Percentiles rank a stretch among this genome's conserved stretches.
Evolutionary conservation across 2,329 filamentous ascomycete species (phyloP).

Genomic region (Pseudophaeomoniella oleicola): DNA sequence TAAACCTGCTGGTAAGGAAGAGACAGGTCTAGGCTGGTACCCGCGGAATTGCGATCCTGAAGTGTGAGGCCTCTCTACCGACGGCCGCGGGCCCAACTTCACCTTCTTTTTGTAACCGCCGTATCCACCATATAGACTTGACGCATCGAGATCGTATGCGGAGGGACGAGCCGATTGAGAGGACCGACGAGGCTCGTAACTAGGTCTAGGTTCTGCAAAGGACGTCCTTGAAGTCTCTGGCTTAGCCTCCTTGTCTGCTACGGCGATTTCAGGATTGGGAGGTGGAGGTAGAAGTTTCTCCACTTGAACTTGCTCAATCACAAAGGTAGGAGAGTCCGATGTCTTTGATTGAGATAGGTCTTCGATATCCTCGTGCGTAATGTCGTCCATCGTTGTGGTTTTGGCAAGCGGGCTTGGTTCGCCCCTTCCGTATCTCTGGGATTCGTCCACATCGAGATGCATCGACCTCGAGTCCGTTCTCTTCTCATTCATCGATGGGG

Average conservation of each 20-base stretch:
- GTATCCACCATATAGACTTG: constrained; percentile 26
- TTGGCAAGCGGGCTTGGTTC: not conserved
- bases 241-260: constrained; percentile 1
- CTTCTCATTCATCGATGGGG: not conserved
- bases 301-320: constrained; percentile 9
- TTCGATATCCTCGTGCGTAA: constrained; percentile 34
- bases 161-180: constrained; percentile 29
- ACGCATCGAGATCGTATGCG: constrained; percentile 26
- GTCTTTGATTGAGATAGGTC: constrained; percentile 33
- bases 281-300: constrained; percentile 4
- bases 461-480: not conserved
- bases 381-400: not conserved
- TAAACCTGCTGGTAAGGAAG: constrained; percentile 66
- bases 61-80: constrained; percentile 46
- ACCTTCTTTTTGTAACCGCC: constrained; percentile 56
- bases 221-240: not conserved
- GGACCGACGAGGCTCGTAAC: constrained; percentile 21
- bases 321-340: constrained; percentile 9
- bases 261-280: constrained; percentile 11
- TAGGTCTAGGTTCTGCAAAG: constrained; percentile 12
- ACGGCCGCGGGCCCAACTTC: constrained; percentile 76
- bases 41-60: constrained; percentile 28
- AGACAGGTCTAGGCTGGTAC: constrained; percentile 52
- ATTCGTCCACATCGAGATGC: not conserved
- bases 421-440: not conserved